These are phyloP conservation scores for Tricholoma saponaceum DNA, from an alignment of 768 basidiomycete genomes.

Conservation along the genomic window DNA sequence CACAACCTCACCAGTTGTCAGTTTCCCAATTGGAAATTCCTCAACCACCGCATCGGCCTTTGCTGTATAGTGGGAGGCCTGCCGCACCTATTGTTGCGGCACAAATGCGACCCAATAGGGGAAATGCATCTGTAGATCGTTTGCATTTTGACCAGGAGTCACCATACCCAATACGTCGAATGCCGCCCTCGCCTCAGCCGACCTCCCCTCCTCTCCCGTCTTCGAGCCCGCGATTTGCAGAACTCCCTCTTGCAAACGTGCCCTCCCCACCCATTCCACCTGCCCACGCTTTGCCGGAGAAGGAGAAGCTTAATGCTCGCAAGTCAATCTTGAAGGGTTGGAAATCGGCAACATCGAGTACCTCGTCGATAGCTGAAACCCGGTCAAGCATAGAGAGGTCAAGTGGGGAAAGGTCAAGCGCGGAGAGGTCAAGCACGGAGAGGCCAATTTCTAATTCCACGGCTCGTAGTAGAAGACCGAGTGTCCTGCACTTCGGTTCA, in stretches of 20 bases:
- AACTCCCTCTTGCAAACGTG: conserved; percentile 7
- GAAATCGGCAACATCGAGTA: conserved; percentile 40
- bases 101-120: conserved; percentile 34
- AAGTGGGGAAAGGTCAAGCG: conserved; percentile 12
- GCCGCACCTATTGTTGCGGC: conserved; percentile 35
- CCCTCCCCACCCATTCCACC: conserved; percentile 12
- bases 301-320: conserved; percentile 43
- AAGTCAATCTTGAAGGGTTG: conserved; percentile 73
- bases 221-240: conserved; percentile 11
- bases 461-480: conserved; percentile 39
- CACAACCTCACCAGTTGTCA: conserved; percentile 16
- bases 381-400: conserved; percentile 23
- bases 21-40: conserved; percentile 11
- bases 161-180: conserved; percentile 51
- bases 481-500: conserved; percentile 41
- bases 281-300: conserved; percentile 28
- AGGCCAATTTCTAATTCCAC: conserved; percentile 27
- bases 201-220: conserved; percentile 27
- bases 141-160: conserved; percentile 74
- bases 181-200: conserved; percentile 19
- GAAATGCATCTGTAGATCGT: conserved; percentile 34
- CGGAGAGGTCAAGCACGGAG: conserved; percentile 37
- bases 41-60: conserved; percentile 12
- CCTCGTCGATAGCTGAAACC: neutral
- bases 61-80: conserved; percentile 10